phyloP scores from a whole-genome alignment of 495 filamentous ascomycete genomes.

The Penicillium longicatenatum region DNA sequence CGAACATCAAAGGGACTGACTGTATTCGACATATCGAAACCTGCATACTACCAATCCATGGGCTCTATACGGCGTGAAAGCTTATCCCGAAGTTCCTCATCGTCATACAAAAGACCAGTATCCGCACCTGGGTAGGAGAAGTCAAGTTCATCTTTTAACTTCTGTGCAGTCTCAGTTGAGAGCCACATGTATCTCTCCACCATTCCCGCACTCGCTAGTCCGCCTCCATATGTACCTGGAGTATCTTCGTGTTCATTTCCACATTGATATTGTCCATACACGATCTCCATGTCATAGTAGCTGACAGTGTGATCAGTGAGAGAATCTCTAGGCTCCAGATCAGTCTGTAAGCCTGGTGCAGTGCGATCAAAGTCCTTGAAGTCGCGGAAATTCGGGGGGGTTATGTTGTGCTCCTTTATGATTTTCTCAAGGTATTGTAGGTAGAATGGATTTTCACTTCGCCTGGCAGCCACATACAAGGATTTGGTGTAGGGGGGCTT shows the following conservation, averaged over 20 bases:
- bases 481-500: slow-evolving; percentile 18
- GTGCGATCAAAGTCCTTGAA: slow-evolving; percentile 14
- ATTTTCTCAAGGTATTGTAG: slow-evolving; percentile 21
- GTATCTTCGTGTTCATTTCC: slow-evolving; percentile 10
- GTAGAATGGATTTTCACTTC: slow-evolving; percentile 19
- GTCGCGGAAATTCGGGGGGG: slow-evolving; percentile 7
- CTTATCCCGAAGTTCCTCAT: slow-evolving; percentile 12
- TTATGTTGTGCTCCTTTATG: slow-evolving; percentile 13
- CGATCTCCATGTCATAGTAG: slow-evolving; percentile 12
- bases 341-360: slow-evolving; percentile 18
- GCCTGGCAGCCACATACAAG: slow-evolving; percentile 19
- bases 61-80: slow-evolving; percentile 15
- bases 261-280: slow-evolving; percentile 13
- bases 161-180: slow-evolving; percentile 21
- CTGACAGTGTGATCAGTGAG: slow-evolving; percentile 9
- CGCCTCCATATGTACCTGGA: slow-evolving; percentile 17
- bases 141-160: slow-evolving; percentile 15
- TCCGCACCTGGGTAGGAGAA: slow-evolving; percentile 12
- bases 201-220: slow-evolving; percentile 6
- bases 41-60: slow-evolving; percentile 16
- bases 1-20: slow-evolving; percentile 13
- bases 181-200: slow-evolving; percentile 25
- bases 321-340: slow-evolving; percentile 21
- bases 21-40: slow-evolving; percentile 17
- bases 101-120: slow-evolving; percentile 17